Conservation (phyloP, 371 early-diverging fungal genomes). For the Entomophthora muscae region DNA sequence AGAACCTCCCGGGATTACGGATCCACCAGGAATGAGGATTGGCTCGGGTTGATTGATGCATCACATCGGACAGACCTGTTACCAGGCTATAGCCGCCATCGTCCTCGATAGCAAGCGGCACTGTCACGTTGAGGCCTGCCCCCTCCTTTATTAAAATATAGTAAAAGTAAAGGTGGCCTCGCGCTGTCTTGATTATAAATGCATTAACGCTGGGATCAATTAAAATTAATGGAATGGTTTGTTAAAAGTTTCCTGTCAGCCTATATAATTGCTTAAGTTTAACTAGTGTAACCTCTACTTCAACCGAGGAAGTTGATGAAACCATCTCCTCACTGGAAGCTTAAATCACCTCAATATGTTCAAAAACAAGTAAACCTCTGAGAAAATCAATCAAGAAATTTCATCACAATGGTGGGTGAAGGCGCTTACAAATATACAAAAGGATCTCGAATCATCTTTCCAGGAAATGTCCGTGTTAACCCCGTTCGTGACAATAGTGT, state of each 20-base stretch:
- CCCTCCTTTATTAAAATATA: neutral
- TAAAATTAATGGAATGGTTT: neutral
- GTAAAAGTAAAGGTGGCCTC: conserved; percentile 5
- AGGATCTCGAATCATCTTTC: neutral
- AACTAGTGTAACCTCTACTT: too few relatives aligned
- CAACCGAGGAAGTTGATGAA: too few relatives aligned
- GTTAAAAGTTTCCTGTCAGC: too few relatives aligned
- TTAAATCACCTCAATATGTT: too few relatives aligned
- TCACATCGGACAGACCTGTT: neutral
- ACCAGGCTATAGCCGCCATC: neutral
- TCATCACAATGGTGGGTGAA: too few relatives aligned
- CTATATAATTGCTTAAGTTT: too few relatives aligned
- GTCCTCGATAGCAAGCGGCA: neutral
- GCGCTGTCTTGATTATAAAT: too few relatives aligned
- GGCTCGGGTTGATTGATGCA: neutral
- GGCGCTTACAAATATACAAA: conserved; percentile 8
- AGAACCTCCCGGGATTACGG: conserved; percentile 2
- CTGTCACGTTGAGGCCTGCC: neutral
- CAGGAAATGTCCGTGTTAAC: neutral
- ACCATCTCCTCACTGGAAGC: too few relatives aligned
- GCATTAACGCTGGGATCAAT: neutral
- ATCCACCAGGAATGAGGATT: neutral
- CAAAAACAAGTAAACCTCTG: too few relatives aligned
- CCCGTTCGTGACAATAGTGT: conserved; percentile 1
- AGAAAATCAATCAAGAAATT: too few relatives aligned